phyloP scores from a whole-genome alignment of 805 yeast species.

The Priceomyces castillae region DNA sequence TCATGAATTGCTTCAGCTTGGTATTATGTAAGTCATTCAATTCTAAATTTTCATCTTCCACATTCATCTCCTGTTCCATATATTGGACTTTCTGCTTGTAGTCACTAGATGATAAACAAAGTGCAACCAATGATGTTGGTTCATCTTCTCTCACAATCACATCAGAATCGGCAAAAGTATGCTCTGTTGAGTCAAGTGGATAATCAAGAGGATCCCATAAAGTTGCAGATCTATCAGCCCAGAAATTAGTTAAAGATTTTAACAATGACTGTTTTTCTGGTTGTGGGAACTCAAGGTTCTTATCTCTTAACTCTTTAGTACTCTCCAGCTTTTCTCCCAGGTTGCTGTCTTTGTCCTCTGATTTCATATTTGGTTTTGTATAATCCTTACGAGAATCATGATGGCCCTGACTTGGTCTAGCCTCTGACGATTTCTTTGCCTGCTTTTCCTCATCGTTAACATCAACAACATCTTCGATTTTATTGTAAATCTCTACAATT shows the following conservation, averaged over 20 bases:
- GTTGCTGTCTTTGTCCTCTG: slow-evolving; percentile 3
- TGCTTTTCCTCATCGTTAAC: slow-evolving; percentile 25
- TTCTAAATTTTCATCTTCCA: slow-evolving; percentile 12
- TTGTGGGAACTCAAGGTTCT: slow-evolving; percentile 32
- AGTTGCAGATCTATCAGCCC: slow-evolving; percentile 97
- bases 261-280: slow-evolving; percentile 74
- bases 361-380: neutral
- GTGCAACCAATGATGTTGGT: slow-evolving; percentile 91
- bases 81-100: slow-evolving; percentile 62
- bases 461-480: slow-evolving; percentile 84
- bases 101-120: slow-evolving; percentile 83
- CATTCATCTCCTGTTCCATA: slow-evolving; percentile 10
- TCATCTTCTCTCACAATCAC: slow-evolving; percentile 95
- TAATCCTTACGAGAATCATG: neutral
- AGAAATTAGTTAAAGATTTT: slow-evolving; percentile 81
- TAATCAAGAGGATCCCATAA: slow-evolving; percentile 91
- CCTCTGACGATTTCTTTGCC: slow-evolving; percentile 2
- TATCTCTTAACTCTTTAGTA: slow-evolving; percentile 1
- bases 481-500: slow-evolving; percentile 84
- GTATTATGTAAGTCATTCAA: slow-evolving; percentile 28
- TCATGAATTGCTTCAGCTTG: slow-evolving; percentile 36
- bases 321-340: slow-evolving; percentile 1
- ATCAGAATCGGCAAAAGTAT: slow-evolving; percentile 88
- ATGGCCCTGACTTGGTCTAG: slow-evolving; percentile 3
- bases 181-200: slow-evolving; percentile 79